A percentile compares a stretch with the other conserved stretches of the same genome.
Conservation (phyloP, 1,139 yeast species). For the Pichia sp. region DNA sequence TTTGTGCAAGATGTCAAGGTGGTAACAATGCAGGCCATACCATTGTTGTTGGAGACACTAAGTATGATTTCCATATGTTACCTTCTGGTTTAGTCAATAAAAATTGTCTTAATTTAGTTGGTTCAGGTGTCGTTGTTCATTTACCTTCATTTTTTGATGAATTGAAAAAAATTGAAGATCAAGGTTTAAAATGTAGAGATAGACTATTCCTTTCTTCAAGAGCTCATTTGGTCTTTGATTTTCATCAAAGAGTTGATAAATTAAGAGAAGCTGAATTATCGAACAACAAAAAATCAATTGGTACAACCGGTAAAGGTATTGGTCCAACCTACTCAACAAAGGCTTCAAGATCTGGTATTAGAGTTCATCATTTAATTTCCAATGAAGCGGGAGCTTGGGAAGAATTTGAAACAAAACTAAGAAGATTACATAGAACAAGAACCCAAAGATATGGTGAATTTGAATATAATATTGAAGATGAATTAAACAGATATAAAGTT, state of each 20-base stretch:
- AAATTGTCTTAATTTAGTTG: conserved; percentile 80
- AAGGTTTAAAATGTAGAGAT: conserved; percentile 73
- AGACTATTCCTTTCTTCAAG: conserved; percentile 85
- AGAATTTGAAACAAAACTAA: conserved; percentile 74
- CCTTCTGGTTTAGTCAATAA: conserved; percentile 96
- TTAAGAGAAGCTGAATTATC: conserved; percentile 90
- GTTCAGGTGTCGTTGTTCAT: conserved; percentile 95
- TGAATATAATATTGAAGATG: conserved; percentile 78
- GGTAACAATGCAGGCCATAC: conserved; percentile 99
- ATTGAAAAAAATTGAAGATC: conserved; percentile 68
- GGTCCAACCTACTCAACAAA: conserved; percentile 98
- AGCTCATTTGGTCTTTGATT: conserved; percentile 94
- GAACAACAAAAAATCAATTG: conserved; percentile 81
- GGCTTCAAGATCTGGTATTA: conserved; percentile 92
- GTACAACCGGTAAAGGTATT: conserved; percentile 98
- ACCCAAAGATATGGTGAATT: conserved; percentile 88
- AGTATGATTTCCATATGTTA: conserved; percentile 97
- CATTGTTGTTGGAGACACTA: conserved; percentile 79
- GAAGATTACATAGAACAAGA: conserved; percentile 73
- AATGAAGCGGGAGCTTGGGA: conserved; percentile 91
- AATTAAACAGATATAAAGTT: conserved; percentile 67
- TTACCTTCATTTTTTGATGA: conserved; percentile 90
- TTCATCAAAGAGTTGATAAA: conserved; percentile 95
- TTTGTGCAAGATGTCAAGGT: conserved; percentile 98
- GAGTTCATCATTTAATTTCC: conserved; percentile 92